Base-by-base conservation (phyloP, 2,329 filamentous ascomycete species). In the Rasamsonia emersonii region DNA sequence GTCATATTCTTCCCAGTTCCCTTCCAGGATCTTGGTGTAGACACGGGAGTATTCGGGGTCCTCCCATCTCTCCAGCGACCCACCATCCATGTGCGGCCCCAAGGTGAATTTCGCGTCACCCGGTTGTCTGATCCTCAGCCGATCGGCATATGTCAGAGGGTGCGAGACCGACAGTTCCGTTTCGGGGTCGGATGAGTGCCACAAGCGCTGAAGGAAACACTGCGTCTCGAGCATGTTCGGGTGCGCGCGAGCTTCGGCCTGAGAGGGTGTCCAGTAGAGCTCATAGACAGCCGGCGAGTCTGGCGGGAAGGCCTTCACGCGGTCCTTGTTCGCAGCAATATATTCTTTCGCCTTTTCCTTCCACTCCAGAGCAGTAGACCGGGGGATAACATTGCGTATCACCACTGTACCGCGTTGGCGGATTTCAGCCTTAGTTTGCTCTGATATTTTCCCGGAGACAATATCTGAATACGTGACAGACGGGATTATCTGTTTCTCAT, bases 1-100 rank as follows among this genome's bases (percentile, higher is more conserved):
- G 48, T 95, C 83, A 49, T 85, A 88, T 2, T 70, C 56, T 42
- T 93, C 84, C 86, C 86, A 94, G 1, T 67, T 58, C 0, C 88
- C 89, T 13, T 72, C 58, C 35, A 86, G 80, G 6, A 95, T 71
- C 13, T 69, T 60, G 37, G 81, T 72, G 56, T 93, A 95, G 3
- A 88, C 82, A 2, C 68, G 61, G 0, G 78, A 75, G 43, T 86
- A 88, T 1, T 81, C 81, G 0, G 71, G 59, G 18, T 64, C 65
- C 52, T 86, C 81, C 82, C 82, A 86, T 3, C 82, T 69, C 58
- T 86, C 82, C 1, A 84, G 71, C 32, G 77, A 81, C 14, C 82
- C 82, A 9, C 80, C 80, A 45, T 86, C 82, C 1, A 80, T 65
- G 49, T 86, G 82, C 1, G 82, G 79, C 0, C 82, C 82, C 0